Percentiles rank a stretch among this genome's conserved stretches.
phyloP scores from a whole-genome alignment of 148 eudicot species.

The Persicaria tinctoria region DNA sequence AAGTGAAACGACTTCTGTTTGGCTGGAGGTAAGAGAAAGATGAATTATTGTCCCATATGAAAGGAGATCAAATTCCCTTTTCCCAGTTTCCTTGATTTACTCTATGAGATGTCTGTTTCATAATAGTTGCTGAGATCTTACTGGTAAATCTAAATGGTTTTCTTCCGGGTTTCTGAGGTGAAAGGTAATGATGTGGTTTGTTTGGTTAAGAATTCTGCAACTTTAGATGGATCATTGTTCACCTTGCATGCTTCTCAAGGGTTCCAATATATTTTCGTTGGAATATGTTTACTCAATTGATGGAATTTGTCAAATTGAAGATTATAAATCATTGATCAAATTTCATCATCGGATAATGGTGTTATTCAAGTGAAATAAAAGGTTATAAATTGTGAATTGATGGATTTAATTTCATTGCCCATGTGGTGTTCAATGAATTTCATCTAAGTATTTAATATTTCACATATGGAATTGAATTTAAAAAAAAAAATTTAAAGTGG shows the following conservation, averaged over 20 bases:
- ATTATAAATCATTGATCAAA: too few relatives aligned
- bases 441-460: too few relatives aligned
- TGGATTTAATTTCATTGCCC: too few relatives aligned
- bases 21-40: constrained; percentile 75
- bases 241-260: constrained; percentile 84
- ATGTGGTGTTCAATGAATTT: too few relatives aligned
- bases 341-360: too few relatives aligned
- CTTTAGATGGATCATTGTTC: constrained; percentile 68
- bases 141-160: background rate
- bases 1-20: constrained; percentile 95
- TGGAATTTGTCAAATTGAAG: too few relatives aligned
- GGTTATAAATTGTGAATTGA: too few relatives aligned
- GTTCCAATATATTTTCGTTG: too few relatives aligned
- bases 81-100: background rate
- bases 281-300: too few relatives aligned
- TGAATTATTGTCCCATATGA: background rate
- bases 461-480: too few relatives aligned
- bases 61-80: background rate
- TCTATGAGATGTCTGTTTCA: background rate
- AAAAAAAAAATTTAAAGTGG: too few relatives aligned
- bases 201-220: constrained; percentile 77
- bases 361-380: too few relatives aligned
- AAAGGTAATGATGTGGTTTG: constrained; percentile 78
- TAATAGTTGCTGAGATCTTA: background rate
- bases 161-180: constrained; percentile 58